phyloP scores from a whole-genome alignment of 129 eudicot species.

The Erigeron canadensis region DNA sequence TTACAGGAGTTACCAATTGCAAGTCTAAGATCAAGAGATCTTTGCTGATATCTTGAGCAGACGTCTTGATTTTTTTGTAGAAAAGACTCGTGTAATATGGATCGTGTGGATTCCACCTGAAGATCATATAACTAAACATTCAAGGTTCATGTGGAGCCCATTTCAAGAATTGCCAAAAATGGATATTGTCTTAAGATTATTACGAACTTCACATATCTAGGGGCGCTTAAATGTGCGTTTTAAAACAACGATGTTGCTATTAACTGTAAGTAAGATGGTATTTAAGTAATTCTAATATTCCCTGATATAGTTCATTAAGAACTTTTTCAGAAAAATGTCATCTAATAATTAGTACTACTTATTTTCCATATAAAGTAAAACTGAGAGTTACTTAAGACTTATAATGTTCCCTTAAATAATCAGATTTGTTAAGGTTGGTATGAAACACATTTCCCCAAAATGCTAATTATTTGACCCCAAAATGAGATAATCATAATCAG shows the following conservation, averaged over 20 bases:
- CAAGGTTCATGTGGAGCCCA: background rate
- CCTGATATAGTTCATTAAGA: too few relatives aligned
- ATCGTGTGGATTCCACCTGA: conserved; percentile 39
- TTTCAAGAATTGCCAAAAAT: background rate
- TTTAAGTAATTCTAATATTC: background rate
- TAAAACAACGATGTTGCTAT: background rate
- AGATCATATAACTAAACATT: conserved; percentile 24
- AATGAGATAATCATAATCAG: background rate
- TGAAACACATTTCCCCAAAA: background rate
- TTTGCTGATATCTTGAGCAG: conserved; percentile 32
- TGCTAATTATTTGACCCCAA: background rate
- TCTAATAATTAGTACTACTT: too few relatives aligned
- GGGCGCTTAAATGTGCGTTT: background rate
- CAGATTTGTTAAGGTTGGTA: background rate
- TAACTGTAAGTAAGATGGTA: background rate
- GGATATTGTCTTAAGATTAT: background rate
- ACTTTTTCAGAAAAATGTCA: too few relatives aligned
- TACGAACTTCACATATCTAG: background rate
- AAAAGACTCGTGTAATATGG: background rate
- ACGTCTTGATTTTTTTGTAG: conserved; percentile 2
- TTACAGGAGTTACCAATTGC: conserved; percentile 19
- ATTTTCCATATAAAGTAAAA: background rate
- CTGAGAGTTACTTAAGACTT: background rate
- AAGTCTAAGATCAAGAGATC: conserved; percentile 34
- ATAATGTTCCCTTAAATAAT: background rate